Evolutionary conservation across 257 asterid genomes (phyloP), one percentile per base, ranked within the genome.

Genomic region (Leptodermis oblonga): DNA sequence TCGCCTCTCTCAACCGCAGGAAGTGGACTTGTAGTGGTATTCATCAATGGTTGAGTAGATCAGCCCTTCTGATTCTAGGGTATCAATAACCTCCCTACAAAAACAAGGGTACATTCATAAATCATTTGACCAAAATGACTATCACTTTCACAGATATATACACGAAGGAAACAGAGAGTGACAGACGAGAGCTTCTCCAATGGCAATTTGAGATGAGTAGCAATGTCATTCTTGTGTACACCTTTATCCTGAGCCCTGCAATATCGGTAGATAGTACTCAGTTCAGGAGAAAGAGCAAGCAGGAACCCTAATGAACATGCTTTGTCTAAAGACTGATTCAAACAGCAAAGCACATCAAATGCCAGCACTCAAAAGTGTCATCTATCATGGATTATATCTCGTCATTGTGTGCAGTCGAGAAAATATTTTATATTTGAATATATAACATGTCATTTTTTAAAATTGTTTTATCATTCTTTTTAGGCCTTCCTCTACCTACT

Each of bases 11-110:
- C 55, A 73, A 48, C 65, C 58, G 22, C 63, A 9, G 42, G 71
- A 73, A 3, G 88, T 80, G 54, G 92, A 78, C 89, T 92, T 92
- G 86, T 71, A 92, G 83, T 86, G 96, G 59, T 77, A 81, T 52
- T 93, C 98, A 70, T 93, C 97, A 20, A 93, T 83, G 31, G 96
- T 86, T 20, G 95, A 84, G 73, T 90, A 93, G 59, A 87, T 78
- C 79, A 85, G 54, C 55, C 98, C 97, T 78, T 90, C 96, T 7
- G 84, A 70, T 77, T 82, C 90, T 48, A 90, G 90, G 65, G 82
- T 34, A 76, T 79, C 84, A 72, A 90, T 78, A 0, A 81, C 80
- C 85, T 86, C 89, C 76, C 97, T 90, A 86, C 62, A 49, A 20
- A 46, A 55, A 55, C n/a, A 13, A 60, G 64, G 33, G 9, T 46